Evolutionary conservation across 345 rosid species (phyloP), one percentile per base, ranked within the genome.

Genomic region (Eucalyptus rudis): DNA sequence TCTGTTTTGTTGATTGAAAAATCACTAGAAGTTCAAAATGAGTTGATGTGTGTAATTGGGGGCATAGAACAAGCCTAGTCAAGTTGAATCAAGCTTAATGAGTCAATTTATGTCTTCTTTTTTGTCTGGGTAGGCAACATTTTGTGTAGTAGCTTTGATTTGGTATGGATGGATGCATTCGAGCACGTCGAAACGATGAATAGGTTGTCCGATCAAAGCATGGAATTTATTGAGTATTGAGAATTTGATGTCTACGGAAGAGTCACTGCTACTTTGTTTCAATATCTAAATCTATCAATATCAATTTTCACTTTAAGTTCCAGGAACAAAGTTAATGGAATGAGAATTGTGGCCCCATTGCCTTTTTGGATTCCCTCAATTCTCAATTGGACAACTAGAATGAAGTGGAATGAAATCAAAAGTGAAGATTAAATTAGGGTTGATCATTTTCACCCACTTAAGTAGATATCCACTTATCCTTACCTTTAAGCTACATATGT

Each of bases 61-160:
- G 83, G 27, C 45, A 5, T 20, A 36, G 3, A 36, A 36, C 0
- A 0, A 36, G 11, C 31, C 40, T 8, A 64, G 3, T 64, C 19
- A 17, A 64, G 83, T 71, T 10, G 14, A 71, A 24, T 36, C 15
- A 1, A 3, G 83, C 15, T 71, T 20, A 19, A 6, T 22, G 45
- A 71, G 27, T 36, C 14, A 8, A 71, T 36, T 36, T 71, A 71
- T 36, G 83, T 71, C 22, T 71, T 10, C 4, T 10, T 71, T 31
- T 33, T 71, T 33, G 3, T 4, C 0, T 1, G 1, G 14, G 7
- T 1, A 22, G 1, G 83, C 27, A 36, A 19, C 13, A 36, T 71
- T 71, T 71, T 71, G 3, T 36, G 25, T 6, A 19, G 13, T 8
- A 71, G 25, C 83, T 13, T 71, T 24, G 15, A 19, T 71, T 36